Percentiles rank a stretch among this genome's conserved stretches.
Evolutionary conservation across 441 rosid genomes (phyloP).

Genomic region (Adansonia madagascariensis): DNA sequence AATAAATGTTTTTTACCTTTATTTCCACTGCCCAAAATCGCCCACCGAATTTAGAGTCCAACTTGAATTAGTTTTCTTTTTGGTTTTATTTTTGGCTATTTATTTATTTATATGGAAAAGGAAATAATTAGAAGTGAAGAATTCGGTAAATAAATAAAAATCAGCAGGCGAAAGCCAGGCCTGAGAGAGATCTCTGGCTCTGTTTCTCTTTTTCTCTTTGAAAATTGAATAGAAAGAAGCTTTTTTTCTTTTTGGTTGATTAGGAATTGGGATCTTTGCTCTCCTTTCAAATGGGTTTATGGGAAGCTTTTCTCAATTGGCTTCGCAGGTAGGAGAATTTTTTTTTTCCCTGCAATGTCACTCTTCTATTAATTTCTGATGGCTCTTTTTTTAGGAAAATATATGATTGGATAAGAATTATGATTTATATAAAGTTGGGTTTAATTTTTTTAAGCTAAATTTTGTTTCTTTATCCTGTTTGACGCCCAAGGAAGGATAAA

Average conservation of each 20-base stretch:
- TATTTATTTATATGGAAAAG: not conserved
- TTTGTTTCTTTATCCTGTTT: not conserved
- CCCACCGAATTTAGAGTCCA: not conserved
- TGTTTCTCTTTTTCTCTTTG: not conserved
- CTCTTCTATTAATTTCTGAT: not conserved
- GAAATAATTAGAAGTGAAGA: no score
- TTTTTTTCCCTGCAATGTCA: constrained; percentile 9
- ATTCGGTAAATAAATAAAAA: no score
- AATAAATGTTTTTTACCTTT: not conserved
- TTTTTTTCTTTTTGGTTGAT: no score
- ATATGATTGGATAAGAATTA: not conserved
- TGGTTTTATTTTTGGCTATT: no score
- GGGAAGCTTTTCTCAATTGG: constrained; percentile 79
- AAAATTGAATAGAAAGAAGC: not conserved
- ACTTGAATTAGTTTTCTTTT: not conserved
- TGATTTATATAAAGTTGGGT: not conserved
- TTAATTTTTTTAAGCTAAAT: not conserved
- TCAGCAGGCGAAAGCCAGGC: not conserved
- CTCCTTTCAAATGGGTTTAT: constrained; percentile 56
- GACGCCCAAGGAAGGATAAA: not conserved
- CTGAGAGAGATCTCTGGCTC: not conserved
- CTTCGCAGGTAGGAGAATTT: constrained; percentile 57
- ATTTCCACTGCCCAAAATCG: not conserved
- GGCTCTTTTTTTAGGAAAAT: not conserved
- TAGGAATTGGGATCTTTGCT: not conserved